Evolutionary conservation across 2,329 filamentous ascomycete genomes (phyloP).

Genomic region (Penicillium digitatum): DNA sequence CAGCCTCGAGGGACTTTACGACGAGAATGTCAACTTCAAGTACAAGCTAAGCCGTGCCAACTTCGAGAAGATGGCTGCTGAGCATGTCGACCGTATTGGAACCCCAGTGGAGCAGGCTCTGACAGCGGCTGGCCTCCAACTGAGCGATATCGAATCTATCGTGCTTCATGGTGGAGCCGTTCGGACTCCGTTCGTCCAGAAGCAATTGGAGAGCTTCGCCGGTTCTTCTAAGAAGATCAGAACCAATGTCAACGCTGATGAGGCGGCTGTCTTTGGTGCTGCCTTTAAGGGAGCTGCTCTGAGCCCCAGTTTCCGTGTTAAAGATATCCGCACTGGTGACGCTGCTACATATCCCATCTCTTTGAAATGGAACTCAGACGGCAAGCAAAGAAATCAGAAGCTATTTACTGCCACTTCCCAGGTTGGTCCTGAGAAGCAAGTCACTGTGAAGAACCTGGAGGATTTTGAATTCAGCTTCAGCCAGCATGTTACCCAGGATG

Average conservation of each 20-base stretch:
- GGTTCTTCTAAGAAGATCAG: constrained; percentile 75
- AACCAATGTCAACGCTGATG: constrained; percentile 93
- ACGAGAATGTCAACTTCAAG: constrained; percentile 88
- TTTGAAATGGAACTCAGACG: constrained; percentile 69
- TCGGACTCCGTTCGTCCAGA: constrained; percentile 91
- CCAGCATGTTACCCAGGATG: constrained; percentile 55
- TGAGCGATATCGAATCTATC: constrained; percentile 77
- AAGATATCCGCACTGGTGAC: constrained; percentile 87
- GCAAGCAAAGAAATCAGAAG: constrained; percentile 71
- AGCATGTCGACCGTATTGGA: constrained; percentile 64
- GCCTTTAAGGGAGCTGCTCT: constrained; percentile 89
- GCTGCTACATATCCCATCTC: constrained; percentile 68
- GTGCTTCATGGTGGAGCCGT: constrained; percentile 90
- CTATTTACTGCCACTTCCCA: constrained; percentile 76
- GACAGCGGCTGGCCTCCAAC: constrained; percentile 64
- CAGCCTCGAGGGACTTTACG: constrained; percentile 77
- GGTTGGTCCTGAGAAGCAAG: constrained; percentile 74
- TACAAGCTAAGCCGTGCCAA: constrained; percentile 77
- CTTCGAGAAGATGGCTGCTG: constrained; percentile 74
- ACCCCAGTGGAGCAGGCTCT: constrained; percentile 71
- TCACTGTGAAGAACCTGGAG: constrained; percentile 74
- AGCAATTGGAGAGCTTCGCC: constrained; percentile 70
- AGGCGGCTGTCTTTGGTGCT: constrained; percentile 92
- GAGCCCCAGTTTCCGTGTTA: constrained; percentile 93
- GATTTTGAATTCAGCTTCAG: constrained; percentile 79